phyloP scores from a whole-genome alignment of 106 monocot species.

The Hemerocallis citrina region DNA sequence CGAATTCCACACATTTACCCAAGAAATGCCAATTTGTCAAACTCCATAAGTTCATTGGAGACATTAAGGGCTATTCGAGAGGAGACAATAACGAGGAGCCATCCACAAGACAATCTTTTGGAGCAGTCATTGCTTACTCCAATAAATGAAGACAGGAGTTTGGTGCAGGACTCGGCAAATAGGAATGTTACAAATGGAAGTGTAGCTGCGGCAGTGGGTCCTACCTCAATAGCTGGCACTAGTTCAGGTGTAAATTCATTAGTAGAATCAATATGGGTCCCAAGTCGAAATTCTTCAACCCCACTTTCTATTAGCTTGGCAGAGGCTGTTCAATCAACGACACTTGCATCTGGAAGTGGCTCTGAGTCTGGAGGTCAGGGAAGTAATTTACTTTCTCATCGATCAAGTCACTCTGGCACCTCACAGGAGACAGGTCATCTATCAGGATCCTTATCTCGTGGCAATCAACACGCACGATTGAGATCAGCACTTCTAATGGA shows the following conservation, averaged over 20 bases:
- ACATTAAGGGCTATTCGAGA: constrained; percentile 20
- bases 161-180: constrained; percentile 32
- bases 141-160: constrained; percentile 19
- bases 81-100: constrained; percentile 18
- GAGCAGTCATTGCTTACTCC: constrained; percentile 17
- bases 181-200: constrained; percentile 28
- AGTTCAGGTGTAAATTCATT: constrained; percentile 25
- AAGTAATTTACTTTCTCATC: constrained; percentile 24
- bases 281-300: constrained; percentile 25
- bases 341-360: constrained; percentile 13
- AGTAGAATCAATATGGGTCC: constrained; percentile 18
- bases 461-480: constrained; percentile 23
- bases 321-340: constrained; percentile 17
- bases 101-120: constrained; percentile 6
- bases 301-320: constrained; percentile 28
- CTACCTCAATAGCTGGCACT: constrained; percentile 27
- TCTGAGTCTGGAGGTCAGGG: constrained; percentile 26
- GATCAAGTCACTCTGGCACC: constrained; percentile 18
- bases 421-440: constrained; percentile 21
- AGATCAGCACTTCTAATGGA: constrained; percentile 41
- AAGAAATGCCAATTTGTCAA: constrained; percentile 27
- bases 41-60: constrained; percentile 18
- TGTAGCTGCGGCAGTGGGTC: constrained; percentile 15
- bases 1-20: constrained; percentile 10
- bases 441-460: constrained; percentile 11